Conservation (phyloP, 371 early-diverging fungal species). For the Nematocida sp. region DNA sequence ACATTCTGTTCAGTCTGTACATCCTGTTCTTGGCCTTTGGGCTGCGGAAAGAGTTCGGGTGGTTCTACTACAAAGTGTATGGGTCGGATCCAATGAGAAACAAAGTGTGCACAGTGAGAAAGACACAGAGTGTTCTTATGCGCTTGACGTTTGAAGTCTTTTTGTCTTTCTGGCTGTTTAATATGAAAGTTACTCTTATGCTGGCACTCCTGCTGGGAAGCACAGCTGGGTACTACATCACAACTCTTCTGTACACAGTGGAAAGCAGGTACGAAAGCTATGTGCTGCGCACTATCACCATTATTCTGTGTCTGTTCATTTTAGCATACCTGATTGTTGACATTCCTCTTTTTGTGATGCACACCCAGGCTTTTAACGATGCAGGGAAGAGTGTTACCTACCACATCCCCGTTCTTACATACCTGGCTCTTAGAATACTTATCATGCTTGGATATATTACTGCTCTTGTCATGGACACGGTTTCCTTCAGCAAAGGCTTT, state of each 20-base stretch:
- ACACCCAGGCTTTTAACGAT: too few relatives aligned
- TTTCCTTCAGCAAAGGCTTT: not conserved
- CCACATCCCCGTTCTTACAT: not conserved
- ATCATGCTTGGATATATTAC: not conserved
- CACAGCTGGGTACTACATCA: not conserved
- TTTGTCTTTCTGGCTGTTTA: not conserved
- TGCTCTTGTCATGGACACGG: not conserved
- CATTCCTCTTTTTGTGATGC: too few relatives aligned
- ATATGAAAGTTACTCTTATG: not conserved
- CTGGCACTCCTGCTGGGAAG: not conserved
- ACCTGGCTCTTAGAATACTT: not conserved
- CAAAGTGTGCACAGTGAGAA: not conserved
- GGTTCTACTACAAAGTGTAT: constrained; percentile 40
- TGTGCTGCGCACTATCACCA: not conserved
- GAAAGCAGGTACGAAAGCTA: not conserved
- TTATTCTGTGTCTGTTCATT: not conserved
- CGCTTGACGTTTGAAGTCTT: constrained; percentile 1
- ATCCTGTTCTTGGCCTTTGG: not conserved
- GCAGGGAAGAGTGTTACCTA: not conserved
- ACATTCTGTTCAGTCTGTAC: not conserved
- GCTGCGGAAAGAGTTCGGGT: constrained; percentile 9
- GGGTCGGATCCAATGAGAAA: constrained; percentile 2
- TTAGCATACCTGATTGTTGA: too few relatives aligned
- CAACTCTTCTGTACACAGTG: not conserved
- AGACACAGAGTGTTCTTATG: not conserved